These are phyloP conservation scores for Barbarea vulgaris DNA, from an alignment of 345 rosid genomes.

Conservation along the genomic window DNA sequence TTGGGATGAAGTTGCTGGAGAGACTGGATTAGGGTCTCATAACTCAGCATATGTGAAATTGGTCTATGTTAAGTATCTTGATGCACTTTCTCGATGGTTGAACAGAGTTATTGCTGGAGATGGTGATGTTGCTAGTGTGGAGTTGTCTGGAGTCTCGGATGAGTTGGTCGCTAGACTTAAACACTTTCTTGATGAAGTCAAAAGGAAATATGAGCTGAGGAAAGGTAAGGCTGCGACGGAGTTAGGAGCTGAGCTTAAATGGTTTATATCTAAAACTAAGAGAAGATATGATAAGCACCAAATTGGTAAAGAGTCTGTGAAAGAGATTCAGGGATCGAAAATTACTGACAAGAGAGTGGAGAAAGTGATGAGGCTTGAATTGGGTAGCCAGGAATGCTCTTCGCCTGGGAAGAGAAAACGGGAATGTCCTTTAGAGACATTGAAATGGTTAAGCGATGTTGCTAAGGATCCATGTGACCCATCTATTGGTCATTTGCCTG, in stretches of 20 bases:
- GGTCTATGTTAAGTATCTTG: constrained; percentile 56
- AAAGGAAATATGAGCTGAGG: constrained; percentile 39
- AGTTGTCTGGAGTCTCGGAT: constrained; percentile 36
- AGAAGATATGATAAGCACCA: constrained; percentile 23
- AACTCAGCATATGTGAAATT: constrained; percentile 45
- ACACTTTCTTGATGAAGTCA: constrained; percentile 40
- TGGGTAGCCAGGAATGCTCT: background rate
- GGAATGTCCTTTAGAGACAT: constrained; percentile 48
- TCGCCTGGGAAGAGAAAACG: constrained; percentile 55
- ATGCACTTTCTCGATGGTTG: constrained; percentile 51
- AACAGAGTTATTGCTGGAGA: constrained; percentile 38
- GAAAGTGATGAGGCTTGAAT: constrained; percentile 1
- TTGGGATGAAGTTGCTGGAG: constrained; percentile 60
- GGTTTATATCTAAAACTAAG: constrained; percentile 37
- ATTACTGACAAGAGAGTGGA: background rate
- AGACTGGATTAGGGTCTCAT: constrained; percentile 47
- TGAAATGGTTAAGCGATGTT: constrained; percentile 61
- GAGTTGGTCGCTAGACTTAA: constrained; percentile 44
- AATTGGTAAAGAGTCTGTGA: constrained; percentile 37
- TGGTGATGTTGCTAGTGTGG: constrained; percentile 14
- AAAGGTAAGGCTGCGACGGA: constrained; percentile 25
- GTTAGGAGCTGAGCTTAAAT: constrained; percentile 29
- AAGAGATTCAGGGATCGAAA: constrained; percentile 6
- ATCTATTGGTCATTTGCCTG: constrained; percentile 57
- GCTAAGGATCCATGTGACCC: constrained; percentile 70